Evolutionary conservation across 768 basidiomycete species (phyloP), one percentile per base, ranked within the genome.

Genomic region (Mycena filopes): DNA sequence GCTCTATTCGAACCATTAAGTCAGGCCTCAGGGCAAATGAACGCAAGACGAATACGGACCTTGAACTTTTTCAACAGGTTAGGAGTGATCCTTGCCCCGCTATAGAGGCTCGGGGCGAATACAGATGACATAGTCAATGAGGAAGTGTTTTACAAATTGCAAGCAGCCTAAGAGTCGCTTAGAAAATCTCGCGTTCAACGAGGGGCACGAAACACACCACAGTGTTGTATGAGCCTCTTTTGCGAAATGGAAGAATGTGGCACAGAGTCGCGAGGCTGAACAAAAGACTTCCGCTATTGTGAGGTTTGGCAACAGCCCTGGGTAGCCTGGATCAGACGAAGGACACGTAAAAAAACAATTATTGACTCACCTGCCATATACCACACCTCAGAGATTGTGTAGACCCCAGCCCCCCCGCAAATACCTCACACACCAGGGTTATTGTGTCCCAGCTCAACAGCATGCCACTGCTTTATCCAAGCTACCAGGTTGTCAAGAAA

Each of bases 191-290:
- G 23, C 4, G 15, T n/a, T 9, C 2, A 36, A 23, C 9, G 18
- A 48, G 21, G 18, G 16, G 21, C 42, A 23, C 42, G 10, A 31
- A 29, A 18, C 50, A 4, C 15, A 53, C 50, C 50, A 53, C 13
- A 53, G 50, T 10, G 50, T 53, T 12, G 50, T 53, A 53, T 53
- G 50, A 7, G 31, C 50, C 25, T 53, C 50, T 21, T 53, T 53
- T 23, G 6, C 50, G 1, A 53, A 36, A 11, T 53, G 50, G 16
- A 4, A 21, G 25, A 36, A 53, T 10, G 50, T 33, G 4, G 15
- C 31, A n/a, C n/a, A 53, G 4, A 53, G 16, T 15, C 50, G 50
- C 1, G 31, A 16, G 33, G 50, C 31, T 33, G 50, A 36, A 51
- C 36, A 12, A 21, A 51, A 36, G 4, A 47, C 46, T 21, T 48